Base-by-base conservation (phyloP, 2,329 filamentous ascomycete genomes). In the Trichoderma afroharzianum region DNA sequence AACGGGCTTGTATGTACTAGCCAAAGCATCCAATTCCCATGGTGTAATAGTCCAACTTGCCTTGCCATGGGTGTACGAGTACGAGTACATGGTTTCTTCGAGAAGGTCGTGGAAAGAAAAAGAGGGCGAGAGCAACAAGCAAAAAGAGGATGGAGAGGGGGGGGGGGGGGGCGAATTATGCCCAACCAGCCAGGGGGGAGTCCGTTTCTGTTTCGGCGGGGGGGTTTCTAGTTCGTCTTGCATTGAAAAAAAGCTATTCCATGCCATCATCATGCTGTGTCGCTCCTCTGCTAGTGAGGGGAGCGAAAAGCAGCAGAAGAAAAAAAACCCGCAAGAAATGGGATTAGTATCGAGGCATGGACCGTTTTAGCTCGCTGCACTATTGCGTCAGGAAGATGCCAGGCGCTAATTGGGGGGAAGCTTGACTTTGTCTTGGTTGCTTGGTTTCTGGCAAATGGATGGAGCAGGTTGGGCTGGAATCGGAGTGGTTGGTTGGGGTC, bases 351-450 rank as follows among this genome's bases (percentile, higher is more conserved):
- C n/a, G 28, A 59, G 28, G 36, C 28, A 59, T 32, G 2, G 28
- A 24, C 30, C n/a, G 53, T 24, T 26, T 58, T 69, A 61, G 68
- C 47, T 43, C 24, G 58, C 68, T 70, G 68, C 68, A 70, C 47
- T 43, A 71, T 71, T 71, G 70, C 70, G 70, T 71, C 70, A 71
- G 63, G 55, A 24, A 21, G 15, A 47, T 47, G 43, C 18, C 43
- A 21, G 43, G n/a, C 43, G 43, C 43, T 47, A 47, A 21, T 47
- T 18, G 39, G 39, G 39, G 39, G 15, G 36, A 7, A 39, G 36
- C 36, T 43, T 39, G 36, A 39, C 33, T 36, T 43, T 39, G 36
- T 18, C 33, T 36, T 33, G 33, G 33, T 33, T 32, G 14, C 36
- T 39, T 43, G 15, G 39, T n/a, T 43, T 50, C n/a, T 50, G 47